Evolutionary conservation across 768 basidiomycete species (phyloP), one percentile per base, ranked within the genome.

Genomic region (Hericium coralloides): DNA sequence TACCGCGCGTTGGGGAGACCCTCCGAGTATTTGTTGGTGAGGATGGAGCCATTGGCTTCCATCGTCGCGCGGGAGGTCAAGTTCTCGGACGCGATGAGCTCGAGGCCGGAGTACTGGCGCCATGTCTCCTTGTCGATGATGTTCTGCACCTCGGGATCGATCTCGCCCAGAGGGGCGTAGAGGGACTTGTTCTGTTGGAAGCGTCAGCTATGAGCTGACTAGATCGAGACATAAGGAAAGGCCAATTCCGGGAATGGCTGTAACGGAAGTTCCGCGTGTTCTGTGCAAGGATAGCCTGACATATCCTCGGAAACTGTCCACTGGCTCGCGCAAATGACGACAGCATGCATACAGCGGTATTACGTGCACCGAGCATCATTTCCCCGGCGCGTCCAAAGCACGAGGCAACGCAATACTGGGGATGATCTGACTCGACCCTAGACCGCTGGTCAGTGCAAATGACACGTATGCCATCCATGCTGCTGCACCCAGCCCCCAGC

Each of bases 71-170:
- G 80, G 65, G 92, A 93, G 58, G 97, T 98, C 80, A 99, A 76
- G 78, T 98, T 98, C 95, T 98, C 97, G 58, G 95, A 98, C 55
- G 97, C 97, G 69, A 99, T 98, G 69, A 99, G 88, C 76, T 98
- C 97, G 60, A 99, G 85, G 56, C 95, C 95, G 49, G 92, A 91
- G 72, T 87, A 95, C 78, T 98, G 95, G 64, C 95, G 78, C 95
- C 94, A 98, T 74, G 92, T 95, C 79, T 98, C 93, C 78, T 92
- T 92, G 78, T 98, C 94, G 76, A 99, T 91, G 78, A 99, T 92
- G 71, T 95, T 92, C 73, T 93, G 83, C 68, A 99, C 84, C 70
- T 89, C 92, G 58, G 95, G 95, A 75, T 98, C 95, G 68, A 85
- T 82, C 79, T 98, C 85, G 12, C 89, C 79, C 53, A 99, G 80